Percentiles rank a stretch among this genome's conserved stretches.
These are phyloP conservation scores for Colletotrichum sublineola DNA, from an alignment of 2,329 filamentous ascomycete genomes.

Conservation along the genomic window DNA sequence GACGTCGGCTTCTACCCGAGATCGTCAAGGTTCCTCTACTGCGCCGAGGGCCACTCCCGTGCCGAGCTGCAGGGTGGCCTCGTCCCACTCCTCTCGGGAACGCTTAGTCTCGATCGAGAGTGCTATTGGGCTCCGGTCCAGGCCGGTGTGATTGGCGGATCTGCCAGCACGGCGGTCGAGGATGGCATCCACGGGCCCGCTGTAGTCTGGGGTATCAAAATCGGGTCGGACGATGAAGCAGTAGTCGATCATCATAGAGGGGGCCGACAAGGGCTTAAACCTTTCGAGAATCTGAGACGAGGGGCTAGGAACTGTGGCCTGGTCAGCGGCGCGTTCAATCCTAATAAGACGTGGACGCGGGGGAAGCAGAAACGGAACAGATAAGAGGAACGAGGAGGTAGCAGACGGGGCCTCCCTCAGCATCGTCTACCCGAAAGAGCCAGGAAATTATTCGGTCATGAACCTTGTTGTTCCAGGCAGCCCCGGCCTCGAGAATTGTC, in stretches of 20 bases:
- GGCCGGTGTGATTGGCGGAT: background rate
- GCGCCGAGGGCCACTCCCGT: background rate
- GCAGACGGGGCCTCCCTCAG: background rate
- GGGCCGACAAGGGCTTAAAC: background rate
- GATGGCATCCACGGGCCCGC: background rate
- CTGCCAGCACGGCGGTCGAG: background rate
- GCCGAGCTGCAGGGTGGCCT: background rate
- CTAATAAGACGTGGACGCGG: too few species aligned
- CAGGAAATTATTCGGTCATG: background rate
- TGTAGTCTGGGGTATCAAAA: background rate
- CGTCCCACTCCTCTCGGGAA: background rate
- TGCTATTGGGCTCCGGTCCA: background rate
- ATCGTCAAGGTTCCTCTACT: background rate
- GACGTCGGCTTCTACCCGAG: background rate
- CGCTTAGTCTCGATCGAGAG: slow-evolving; percentile 1
- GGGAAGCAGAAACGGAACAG: too few species aligned
- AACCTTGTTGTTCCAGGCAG: too few species aligned
- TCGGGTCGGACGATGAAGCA: background rate
- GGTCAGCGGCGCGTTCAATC: background rate
- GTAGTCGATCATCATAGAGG: background rate
- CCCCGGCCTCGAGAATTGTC: too few species aligned
- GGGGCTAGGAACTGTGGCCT: background rate
- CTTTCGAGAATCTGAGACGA: background rate
- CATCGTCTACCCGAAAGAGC: background rate
- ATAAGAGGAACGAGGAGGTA: too few species aligned